Evolutionary conservation across 208 protist genomes (phyloP), one percentile per base, ranked within the genome.

Genomic region (Acanthamoeba culbertsoni): DNA sequence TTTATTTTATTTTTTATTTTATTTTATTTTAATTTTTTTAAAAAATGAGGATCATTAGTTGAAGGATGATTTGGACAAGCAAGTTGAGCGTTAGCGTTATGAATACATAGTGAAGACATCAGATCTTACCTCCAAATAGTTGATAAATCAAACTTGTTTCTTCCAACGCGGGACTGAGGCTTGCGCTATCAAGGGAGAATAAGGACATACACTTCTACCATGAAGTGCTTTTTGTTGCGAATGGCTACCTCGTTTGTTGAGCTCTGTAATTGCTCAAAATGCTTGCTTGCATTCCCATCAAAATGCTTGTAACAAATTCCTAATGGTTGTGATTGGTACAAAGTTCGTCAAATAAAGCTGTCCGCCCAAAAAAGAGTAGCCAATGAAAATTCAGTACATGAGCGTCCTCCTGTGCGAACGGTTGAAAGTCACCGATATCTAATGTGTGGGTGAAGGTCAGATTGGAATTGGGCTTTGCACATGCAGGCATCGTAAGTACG

Each of bases 341-440:
- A n/a, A n/a, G n/a, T n/a, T n/a, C n/a, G n/a, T n/a, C n/a, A n/a
- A n/a, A n/a, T n/a, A n/a, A n/a, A n/a, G n/a, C n/a, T n/a, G n/a
- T n/a, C n/a, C n/a, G n/a, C n/a, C n/a, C n/a, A n/a, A n/a, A n/a
- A n/a, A n/a, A n/a, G n/a, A n/a, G n/a, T n/a, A n/a, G n/a, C n/a
- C n/a, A n/a, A n/a, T n/a, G n/a, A n/a, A n/a, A n/a, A n/a, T n/a
- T n/a, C n/a, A n/a, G 26, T 92, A 92, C 86, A 53, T 92, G 86
- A 5, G 86, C 86, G 59, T 92, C 86, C 59, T 92, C 86, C 43
- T 92, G 86, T 6, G 86, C 62, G 35, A 77, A 92, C n/a, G 46
- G 86, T 4, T 35, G 86, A 23, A 92, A 92, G 31, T 92, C 86
- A 16, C 86, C 86, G 86, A 92, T 77, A 28, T 51, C 86, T 90